Evolutionary conservation across 2,329 filamentous ascomycete genomes (phyloP).

Genomic region (Decorospora gaudefroyi): DNA sequence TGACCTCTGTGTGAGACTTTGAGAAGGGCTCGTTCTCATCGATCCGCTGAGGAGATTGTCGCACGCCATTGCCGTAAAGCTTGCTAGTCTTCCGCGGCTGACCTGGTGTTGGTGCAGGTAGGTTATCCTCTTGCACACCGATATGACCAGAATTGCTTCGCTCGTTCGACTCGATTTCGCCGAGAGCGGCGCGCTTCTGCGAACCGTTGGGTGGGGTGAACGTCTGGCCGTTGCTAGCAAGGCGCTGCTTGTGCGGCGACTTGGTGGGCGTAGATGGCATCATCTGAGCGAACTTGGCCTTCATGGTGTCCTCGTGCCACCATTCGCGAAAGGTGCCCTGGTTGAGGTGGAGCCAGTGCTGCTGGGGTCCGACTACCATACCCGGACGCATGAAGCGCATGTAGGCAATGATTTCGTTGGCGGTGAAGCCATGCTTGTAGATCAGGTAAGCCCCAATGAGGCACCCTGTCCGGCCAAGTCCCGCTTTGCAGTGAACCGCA

Average conservation of each 20-base stretch:
- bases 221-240: slow-evolving; percentile 68
- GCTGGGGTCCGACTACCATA: slow-evolving; percentile 98
- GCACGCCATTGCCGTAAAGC: slow-evolving; percentile 64
- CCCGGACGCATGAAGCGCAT: slow-evolving; percentile 99
- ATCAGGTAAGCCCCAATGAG: slow-evolving; percentile 97
- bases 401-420: slow-evolving; percentile 94
- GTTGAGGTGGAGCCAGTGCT: slow-evolving; percentile 98
- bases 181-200: slow-evolving; percentile 80
- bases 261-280: slow-evolving; percentile 63
- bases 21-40: slow-evolving; percentile 58
- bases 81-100: slow-evolving; percentile 90
- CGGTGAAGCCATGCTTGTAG: slow-evolving; percentile 95
- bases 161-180: slow-evolving; percentile 87
- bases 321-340: slow-evolving; percentile 97
- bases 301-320: slow-evolving; percentile 81
- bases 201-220: slow-evolving; percentile 84
- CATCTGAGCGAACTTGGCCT: slow-evolving; percentile 75
- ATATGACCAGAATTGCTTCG: slow-evolving; percentile 54
- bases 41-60: slow-evolving; percentile 42
- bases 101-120: slow-evolving; percentile 92
- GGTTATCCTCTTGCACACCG: slow-evolving; percentile 80
- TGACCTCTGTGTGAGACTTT: slow-evolving; percentile 62
- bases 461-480: slow-evolving; percentile 91
- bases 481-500: slow-evolving; percentile 98
- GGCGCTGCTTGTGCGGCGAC: slow-evolving; percentile 52